Base-by-base conservation (phyloP, 2,329 filamentous ascomycete genomes). In the Metarhizium guizhouense region DNA sequence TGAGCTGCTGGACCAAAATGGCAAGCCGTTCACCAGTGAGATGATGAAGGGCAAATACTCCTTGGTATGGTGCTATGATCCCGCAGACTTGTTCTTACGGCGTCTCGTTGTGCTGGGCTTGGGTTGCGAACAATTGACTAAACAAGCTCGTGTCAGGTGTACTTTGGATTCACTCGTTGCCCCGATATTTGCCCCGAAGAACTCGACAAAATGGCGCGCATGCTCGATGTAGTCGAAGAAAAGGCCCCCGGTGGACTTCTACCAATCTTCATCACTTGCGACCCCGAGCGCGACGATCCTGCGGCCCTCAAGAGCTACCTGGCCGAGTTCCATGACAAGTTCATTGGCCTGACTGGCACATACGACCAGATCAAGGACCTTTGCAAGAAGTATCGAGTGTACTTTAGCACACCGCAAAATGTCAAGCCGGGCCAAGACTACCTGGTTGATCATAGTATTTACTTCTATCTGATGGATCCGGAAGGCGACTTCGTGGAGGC, bases 391-490 rank as follows among this genome's bases (percentile, higher is more conserved):
- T 99, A 97, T 72, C 81, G 94, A 20, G 94, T 99, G 54, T 99
- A 99, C 75, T 99, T 99, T 67, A 94, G 88, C 67, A 99, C 94
- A 51, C 94, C 94, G 38, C 79, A 83, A 64, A 82, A 91, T 60
- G 89, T 97, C 56, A 87, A 92, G 77, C 87, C 91, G 1, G 94
- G 93, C 1, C 88, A 96, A 77, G 94, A 99, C 72, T 99, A 99
- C 70, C 73, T 99, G 64, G 94, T 99, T 13, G 94, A 99, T 71
- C 94, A 99, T 76, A 96, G 91, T 72, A 99, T 99, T 64, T 99
- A 99, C 78, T 99, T 99, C 67, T 99, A 99, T 72, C 75, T 99
- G 63, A 99, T 99, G 94, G 94, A 97, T 70, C 94, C 94, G 0
- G 92, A 97, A 64, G 93, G 93, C 20, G 92, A 99, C 70, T 99